Evolutionary conservation across 257 asterid species (phyloP), one percentile per base, ranked within the genome.

Genomic region (Ophiorrhiza pumila): DNA sequence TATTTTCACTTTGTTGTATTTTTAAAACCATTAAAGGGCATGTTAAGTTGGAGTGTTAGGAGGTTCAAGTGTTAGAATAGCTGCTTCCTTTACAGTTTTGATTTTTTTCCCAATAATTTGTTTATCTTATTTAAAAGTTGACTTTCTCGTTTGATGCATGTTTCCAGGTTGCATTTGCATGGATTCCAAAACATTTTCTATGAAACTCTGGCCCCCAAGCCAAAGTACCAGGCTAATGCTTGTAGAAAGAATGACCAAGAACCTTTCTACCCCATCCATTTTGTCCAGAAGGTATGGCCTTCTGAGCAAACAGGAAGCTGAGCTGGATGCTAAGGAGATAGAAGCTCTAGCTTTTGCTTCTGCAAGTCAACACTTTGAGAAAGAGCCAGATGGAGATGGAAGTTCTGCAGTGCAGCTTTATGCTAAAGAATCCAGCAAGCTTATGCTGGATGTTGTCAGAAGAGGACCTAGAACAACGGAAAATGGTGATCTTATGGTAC

Each of bases 341-440:
- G 98, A 94, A 80, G 80, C 77, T 70, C 71, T 82, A 1, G 91
- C 96, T 45, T 93, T 88, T 76, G 85, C 83, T 74, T 79, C 85
- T 69, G 96, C 97, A 9, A 81, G 82, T 82, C 92, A 85, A 68
- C 96, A 84, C 60, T 91, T 91, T 29, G 80, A 66, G 53, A 89
- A 89, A 84, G 98, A 93, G 65, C 77, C 89, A 3, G 96, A 89
- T 73, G 96, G 86, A 42, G 98, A 93, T 83, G 98, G 97, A 74
- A 93, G 89, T 82, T 91, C 96, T 4, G 93, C 97, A 0, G 91
- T 91, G 76, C 96, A 89, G 74, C 75, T 93, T 37, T 93, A 93
- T 84, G 98, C 97, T 66, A 93, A 91, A 81, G 97, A 89, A 78
- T 85, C 96, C 50, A 89, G 97, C 79, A 90, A 88, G 82, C 94